These are phyloP conservation scores for Neltuma alba DNA, from an alignment of 306 rosid species.

Conservation along the genomic window DNA sequence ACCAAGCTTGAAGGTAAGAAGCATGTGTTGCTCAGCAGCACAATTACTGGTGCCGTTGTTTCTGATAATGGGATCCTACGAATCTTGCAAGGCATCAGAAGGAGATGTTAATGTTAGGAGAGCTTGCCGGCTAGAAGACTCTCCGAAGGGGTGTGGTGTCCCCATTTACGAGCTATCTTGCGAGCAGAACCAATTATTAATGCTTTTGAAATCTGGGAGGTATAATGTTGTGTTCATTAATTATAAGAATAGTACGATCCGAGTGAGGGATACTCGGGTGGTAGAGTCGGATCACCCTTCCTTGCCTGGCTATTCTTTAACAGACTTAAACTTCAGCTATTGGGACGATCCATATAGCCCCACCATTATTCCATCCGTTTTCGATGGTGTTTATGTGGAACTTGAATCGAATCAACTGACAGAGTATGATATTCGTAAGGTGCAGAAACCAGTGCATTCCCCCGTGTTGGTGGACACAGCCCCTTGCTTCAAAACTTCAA, in stretches of 20 bases:
- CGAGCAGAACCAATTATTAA: not conserved
- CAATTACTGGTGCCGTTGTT: not conserved
- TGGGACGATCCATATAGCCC: not conserved
- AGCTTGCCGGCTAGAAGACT: not conserved
- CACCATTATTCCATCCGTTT: too few relatives aligned
- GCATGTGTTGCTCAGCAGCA: not conserved
- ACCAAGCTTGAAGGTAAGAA: too few relatives aligned
- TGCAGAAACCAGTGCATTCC: not conserved
- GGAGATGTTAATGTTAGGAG: not conserved
- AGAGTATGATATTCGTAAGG: not conserved
- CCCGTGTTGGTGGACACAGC: not conserved
- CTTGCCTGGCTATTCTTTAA: not conserved
- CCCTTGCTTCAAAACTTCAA: not conserved
- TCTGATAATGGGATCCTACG: not conserved
- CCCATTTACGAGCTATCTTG: not conserved
- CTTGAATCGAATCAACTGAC: not conserved
- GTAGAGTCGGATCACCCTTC: not conserved
- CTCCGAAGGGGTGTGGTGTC: not conserved
- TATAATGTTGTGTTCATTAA: not conserved
- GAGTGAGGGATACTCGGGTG: not conserved
- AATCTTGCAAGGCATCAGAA: not conserved
- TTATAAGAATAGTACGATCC: not conserved
- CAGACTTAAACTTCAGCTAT: not conserved
- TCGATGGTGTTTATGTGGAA: too few relatives aligned
- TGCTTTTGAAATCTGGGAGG: not conserved